phyloP scores from a whole-genome alignment of 2,329 filamentous ascomycete species.

The Domatiomyces globalis region DNA sequence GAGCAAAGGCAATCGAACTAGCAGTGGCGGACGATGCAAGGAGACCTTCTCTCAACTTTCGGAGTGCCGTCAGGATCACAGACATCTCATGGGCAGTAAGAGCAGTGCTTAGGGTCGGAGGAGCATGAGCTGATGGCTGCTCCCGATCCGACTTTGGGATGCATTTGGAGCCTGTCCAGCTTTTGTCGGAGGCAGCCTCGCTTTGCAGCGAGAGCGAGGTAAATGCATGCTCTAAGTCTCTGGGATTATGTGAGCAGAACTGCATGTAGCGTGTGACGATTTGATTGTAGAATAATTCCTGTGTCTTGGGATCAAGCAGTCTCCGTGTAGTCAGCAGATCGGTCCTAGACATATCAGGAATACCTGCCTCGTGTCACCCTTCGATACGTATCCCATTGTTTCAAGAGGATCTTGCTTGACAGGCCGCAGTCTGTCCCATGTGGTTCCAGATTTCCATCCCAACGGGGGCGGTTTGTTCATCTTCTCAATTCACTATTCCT shows the following conservation, averaged over 20 bases:
- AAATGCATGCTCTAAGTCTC: slow-evolving; percentile 62
- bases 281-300: slow-evolving; percentile 74
- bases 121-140: slow-evolving; percentile 3
- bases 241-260: slow-evolving; percentile 65
- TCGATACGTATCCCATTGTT: slow-evolving; percentile 71
- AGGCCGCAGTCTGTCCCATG: slow-evolving; percentile 58
- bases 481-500: background rate
- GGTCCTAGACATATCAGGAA: slow-evolving; percentile 3
- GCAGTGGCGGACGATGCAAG: slow-evolving; percentile 56
- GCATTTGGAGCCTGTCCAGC: slow-evolving; percentile 7
- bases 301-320: slow-evolving; percentile 58
- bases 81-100: slow-evolving; percentile 44
- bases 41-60: slow-evolving; percentile 83
- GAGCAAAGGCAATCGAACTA: slow-evolving; percentile 58
- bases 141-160: background rate
- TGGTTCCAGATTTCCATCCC: slow-evolving; percentile 14
- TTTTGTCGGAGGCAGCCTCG: slow-evolving; percentile 18
- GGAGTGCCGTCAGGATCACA: slow-evolving; percentile 65
- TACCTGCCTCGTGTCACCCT: slow-evolving; percentile 67
- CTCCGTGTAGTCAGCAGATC: slow-evolving; percentile 32
- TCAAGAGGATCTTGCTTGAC: slow-evolving; percentile 64
- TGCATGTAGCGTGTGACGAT: slow-evolving; percentile 81
- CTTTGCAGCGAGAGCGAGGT: slow-evolving; percentile 43
- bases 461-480: slow-evolving; percentile 6
- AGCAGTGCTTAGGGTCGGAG: slow-evolving; percentile 6